phyloP scores from a whole-genome alignment of 495 filamentous ascomycete species.

The Aspergillus diversus region DNA sequence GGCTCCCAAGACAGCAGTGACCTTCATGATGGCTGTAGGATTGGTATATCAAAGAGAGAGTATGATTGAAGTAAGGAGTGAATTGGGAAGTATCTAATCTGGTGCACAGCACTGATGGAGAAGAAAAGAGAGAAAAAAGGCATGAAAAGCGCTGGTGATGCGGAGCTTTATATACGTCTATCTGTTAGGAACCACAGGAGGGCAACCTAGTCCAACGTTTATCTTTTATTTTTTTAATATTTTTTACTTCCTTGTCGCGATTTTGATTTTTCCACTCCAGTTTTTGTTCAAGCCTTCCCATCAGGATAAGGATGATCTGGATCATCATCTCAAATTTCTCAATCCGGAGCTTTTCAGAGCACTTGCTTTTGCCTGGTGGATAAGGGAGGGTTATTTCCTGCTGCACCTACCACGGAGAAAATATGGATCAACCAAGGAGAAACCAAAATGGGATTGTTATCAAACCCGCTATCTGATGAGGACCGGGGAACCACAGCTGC shows the following conservation, averaged over 20 bases:
- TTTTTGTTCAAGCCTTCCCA: not conserved
- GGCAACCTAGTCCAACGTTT: not conserved
- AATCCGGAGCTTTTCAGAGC: not conserved
- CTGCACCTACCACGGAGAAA: not conserved
- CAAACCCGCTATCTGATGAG: not conserved
- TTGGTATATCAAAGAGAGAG: slow-evolving; percentile 7
- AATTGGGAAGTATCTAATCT: not conserved
- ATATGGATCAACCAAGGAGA: not conserved
- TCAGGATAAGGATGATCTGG: not conserved
- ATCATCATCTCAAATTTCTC: slow-evolving; percentile 5
- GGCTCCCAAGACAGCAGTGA: slow-evolving; percentile 33
- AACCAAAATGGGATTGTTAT: slow-evolving; percentile 3
- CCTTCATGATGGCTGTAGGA: slow-evolving; percentile 35
- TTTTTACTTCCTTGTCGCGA: not conserved
- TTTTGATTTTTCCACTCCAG: not conserved
- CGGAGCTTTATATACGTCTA: not conserved
- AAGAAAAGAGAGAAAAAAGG: not conserved
- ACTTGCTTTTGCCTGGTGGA: not conserved
- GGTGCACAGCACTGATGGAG: slow-evolving; percentile 3
- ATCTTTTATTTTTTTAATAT: not conserved
- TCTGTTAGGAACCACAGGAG: not conserved
- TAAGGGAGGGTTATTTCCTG: not conserved
- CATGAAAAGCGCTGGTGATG: not conserved
- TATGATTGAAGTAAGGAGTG: slow-evolving; percentile 3
- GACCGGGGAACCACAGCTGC: not conserved